Evolutionary conservation across 176 grass and related monocot genomes (phyloP), one percentile per base, ranked within the genome.

Genomic region (Ananas comosus): DNA sequence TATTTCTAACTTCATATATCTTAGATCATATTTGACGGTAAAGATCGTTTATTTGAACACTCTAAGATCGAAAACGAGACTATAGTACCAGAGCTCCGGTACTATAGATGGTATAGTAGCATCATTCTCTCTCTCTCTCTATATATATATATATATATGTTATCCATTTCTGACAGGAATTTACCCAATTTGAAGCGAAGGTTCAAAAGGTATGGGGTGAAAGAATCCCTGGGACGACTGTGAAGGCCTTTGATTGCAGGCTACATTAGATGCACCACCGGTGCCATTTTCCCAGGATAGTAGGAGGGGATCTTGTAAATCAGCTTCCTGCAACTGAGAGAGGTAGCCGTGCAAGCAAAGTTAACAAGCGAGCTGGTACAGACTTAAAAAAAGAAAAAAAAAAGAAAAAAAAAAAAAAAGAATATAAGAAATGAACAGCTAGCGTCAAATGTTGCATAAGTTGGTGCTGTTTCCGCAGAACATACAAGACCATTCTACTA

Each of bases 161-260:
- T 7, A 42, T 42, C 33, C 33, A 42, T 42, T 33, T 42, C 33
- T 13, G 10, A 6, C 2, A 10, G 50, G 21, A 12, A 65, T 16
- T 64, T 51, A 82, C 80, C 80, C 53, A 16, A 71, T 76, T 49
- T 57, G 56, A 2, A 72, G 33, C 49, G 77, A 50, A 74, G 67
- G 16, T 4, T 51, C 16, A 58, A 48, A 76, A 65, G 47, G 49
- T 6, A 70, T n/a, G 9, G 24, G 13, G 27, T 49, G 66, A 51
- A 53, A 76, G 51, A 71, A 49, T 16, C 47, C 54, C 21, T 71
- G n/a, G 18, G 51, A 51, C 66, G 51, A 51, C 66, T 71, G 72
- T 21, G 48, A 13, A 76, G 54, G 13, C 28, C 19, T 9, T 13
- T 52, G 65, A 75, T 76, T 12, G 56, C n/a, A 10, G 56, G 56